Conservation (phyloP, 306 rosid genomes). For the Medicago truncatula region DNA sequence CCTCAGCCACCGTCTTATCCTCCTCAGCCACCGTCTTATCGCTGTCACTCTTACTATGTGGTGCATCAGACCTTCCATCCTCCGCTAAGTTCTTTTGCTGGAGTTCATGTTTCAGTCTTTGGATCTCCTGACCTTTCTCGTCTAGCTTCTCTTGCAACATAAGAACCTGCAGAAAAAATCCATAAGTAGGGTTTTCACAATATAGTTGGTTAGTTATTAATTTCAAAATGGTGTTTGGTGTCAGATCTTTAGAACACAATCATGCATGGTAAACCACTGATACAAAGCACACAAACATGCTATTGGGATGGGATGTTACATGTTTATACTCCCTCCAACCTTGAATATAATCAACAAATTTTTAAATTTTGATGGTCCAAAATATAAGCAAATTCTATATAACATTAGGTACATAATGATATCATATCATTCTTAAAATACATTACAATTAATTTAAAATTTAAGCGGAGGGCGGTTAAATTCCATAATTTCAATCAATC, state of each 20-base stretch:
- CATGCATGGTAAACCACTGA: background rate
- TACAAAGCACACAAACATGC: slow-evolving; percentile 2
- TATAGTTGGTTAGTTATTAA: background rate
- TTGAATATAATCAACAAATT: background rate
- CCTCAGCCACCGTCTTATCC: slow-evolving; percentile 45
- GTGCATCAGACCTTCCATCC: slow-evolving; percentile 54
- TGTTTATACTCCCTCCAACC: background rate
- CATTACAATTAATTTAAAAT: background rate
- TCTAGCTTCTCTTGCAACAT: slow-evolving; percentile 49
- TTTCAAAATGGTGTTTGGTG: background rate
- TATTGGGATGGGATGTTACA: background rate
- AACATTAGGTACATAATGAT: background rate
- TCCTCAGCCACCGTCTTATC: slow-evolving; percentile 49
- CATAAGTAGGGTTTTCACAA: background rate
- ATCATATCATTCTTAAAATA: background rate
- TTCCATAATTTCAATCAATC: too few relatives aligned
- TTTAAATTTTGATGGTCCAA: background rate
- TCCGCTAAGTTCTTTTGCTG: slow-evolving; percentile 52
- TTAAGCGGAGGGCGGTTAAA: too few relatives aligned
- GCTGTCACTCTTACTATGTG: slow-evolving; percentile 33
- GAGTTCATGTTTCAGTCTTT: slow-evolving; percentile 55
- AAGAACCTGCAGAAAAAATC: slow-evolving; percentile 42
- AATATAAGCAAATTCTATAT: background rate
- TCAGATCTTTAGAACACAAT: background rate
- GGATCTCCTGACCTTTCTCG: slow-evolving; percentile 50